Percentiles rank a stretch among this genome's conserved stretches.
phyloP scores from a whole-genome alignment of 1,284 basidiomycete genomes.

The Cryptococcus sp. region DNA sequence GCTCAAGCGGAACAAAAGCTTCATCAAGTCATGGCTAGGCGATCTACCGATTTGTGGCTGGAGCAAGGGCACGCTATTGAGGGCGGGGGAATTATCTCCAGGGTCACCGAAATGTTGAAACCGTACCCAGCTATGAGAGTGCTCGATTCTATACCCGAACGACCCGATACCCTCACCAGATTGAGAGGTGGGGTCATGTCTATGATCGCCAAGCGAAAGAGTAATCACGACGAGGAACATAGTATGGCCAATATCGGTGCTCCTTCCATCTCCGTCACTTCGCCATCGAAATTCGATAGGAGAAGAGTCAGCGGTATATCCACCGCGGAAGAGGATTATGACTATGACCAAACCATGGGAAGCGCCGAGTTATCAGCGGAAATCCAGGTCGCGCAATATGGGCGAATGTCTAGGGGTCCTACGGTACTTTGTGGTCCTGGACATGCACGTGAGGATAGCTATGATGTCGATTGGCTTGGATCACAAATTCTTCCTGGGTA shows the following conservation, averaged over 20 bases:
- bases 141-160: slow-evolving; percentile 9
- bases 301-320: neutral
- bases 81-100: slow-evolving; percentile 13
- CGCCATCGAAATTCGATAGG: slow-evolving; percentile 2
- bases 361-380: neutral
- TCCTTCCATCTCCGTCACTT: neutral
- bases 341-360: neutral
- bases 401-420: slow-evolving; percentile 26
- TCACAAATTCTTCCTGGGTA: slow-evolving; percentile 24
- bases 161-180: slow-evolving; percentile 1
- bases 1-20: slow-evolving; percentile 20
- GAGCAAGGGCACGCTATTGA: slow-evolving; percentile 29
- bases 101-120: slow-evolving; percentile 36
- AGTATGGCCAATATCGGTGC: neutral
- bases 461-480: slow-evolving; percentile 32
- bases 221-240: neutral
- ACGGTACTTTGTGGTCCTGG: slow-evolving; percentile 15
- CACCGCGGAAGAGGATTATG: neutral
- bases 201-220: slow-evolving; percentile 19
- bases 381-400: slow-evolving; percentile 23
- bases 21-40: slow-evolving; percentile 20
- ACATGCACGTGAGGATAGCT: slow-evolving; percentile 6
- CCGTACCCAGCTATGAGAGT: slow-evolving; percentile 33
- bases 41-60: slow-evolving; percentile 32
- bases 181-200: slow-evolving; percentile 27